Base-by-base conservation (phyloP, 768 basidiomycete genomes). In the Russula olivacea region DNA sequence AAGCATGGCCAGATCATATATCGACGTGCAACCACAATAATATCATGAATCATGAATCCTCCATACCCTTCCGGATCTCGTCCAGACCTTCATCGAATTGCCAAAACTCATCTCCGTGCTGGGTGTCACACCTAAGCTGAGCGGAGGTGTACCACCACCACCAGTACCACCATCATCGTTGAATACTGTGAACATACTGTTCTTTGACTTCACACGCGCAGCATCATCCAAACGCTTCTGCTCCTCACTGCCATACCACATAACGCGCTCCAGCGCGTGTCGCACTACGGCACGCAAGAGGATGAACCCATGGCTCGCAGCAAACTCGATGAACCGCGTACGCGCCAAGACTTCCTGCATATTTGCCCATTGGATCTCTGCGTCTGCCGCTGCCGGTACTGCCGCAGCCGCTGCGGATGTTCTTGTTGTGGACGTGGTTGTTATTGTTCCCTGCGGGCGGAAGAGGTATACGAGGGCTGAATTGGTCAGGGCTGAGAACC, bases 381-480 rank as follows among this genome's bases (percentile, higher is more conserved):
- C 15, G 4, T 50, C 8, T 1, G 15, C 30, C 43, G 21, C 21
- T 30, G 10, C 28, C 41, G 32, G 4, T n/a, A 6, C 7, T 6
- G 6, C n/a, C 6, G n/a, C 21, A 5, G 11, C 12, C 14, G 12
- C 12, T 6, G 30, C n/a, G 0, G 51, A n/a, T 11, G 30, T 17
- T 32, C 9, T 19, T n/a, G 11, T 14, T 6, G n/a, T 12, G 5
- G 38, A 40, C 15, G 38, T 40, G 14, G 15, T 19, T 36, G 12
- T 23, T 6, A 7, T 3, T 23, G 1, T 15, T 6, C 19, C 30
- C 14, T 21, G n/a, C 5, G 87, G 83, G 15, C 81, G 84, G 80
- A 97, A 96, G 68, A 97, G 84, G 76, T 92, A 94, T 55, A 96
- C 88, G 58, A 99, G 83, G 8, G 94, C 88, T 0, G 92, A 81